A percentile compares a stretch with the other conserved stretches of the same genome.
These are phyloP conservation scores for Trametes coccinea DNA, from an alignment of 768 basidiomycete genomes.

Conservation along the genomic window DNA sequence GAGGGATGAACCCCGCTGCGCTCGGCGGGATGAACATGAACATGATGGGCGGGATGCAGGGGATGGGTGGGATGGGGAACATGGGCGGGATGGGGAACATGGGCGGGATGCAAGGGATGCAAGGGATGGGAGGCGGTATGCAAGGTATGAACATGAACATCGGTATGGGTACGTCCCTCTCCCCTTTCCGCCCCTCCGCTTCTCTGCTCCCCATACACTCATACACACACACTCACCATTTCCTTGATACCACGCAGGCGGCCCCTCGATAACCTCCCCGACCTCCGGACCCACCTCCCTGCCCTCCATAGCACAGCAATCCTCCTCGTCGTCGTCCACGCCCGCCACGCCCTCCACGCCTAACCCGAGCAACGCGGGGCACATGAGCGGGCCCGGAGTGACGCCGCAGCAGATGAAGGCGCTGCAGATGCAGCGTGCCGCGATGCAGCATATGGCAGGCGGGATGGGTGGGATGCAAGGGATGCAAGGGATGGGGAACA, in stretches of 20 bases:
- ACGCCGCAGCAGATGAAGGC: conserved; percentile 22
- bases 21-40: conserved; percentile 20
- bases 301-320: conserved; percentile 6
- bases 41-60: conserved; percentile 10
- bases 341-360: conserved; percentile 7
- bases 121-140: conserved; percentile 19
- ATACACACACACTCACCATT: conserved; percentile 3
- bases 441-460: neutral
- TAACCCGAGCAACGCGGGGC: conserved; percentile 11
- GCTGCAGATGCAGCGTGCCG: conserved; percentile 33
- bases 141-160: conserved; percentile 12
- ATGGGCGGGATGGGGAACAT: neutral
- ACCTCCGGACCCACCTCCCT: conserved; percentile 1
- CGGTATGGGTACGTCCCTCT: conserved; percentile 9
- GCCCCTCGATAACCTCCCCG: conserved; percentile 7
- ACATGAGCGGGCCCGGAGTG: conserved; percentile 31
- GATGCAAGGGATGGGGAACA: conserved; percentile 22
- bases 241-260: conserved; percentile 10
- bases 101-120: neutral
- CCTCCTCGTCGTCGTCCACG: neutral
- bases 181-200: neutral
- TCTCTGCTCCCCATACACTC: neutral
- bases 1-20: conserved; percentile 27
- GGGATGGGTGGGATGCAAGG: conserved; percentile 15
- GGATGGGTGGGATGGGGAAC: conserved; percentile 22